Base-by-base conservation (phyloP, 768 basidiomycete genomes). In the Tephrocybe sp. region DNA sequence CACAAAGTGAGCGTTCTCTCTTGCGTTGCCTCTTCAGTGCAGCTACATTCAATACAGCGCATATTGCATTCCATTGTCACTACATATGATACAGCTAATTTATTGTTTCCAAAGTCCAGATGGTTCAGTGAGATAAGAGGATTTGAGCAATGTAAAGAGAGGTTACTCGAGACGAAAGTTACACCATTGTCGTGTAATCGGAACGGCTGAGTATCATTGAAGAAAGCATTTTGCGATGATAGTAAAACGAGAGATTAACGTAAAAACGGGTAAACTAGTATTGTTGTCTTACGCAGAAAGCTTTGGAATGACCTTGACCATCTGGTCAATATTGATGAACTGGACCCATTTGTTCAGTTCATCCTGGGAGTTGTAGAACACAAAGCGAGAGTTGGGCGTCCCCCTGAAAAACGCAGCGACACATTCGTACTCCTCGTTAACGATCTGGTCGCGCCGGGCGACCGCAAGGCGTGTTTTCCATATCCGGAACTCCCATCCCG, bases 401-500 rank as follows among this genome's bases (percentile, higher is more conserved):
- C 86, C 86, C 24, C 89, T 74, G 70, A 84, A 91, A 65, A 88
- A 89, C 2, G 88, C 89, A 38, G 79, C 80, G 4, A 83, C 86
- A 62, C 89, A 91, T 61, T 88, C 84, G 59, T 91, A 91, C 37
- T 74, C 67, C 65, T 91, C 87, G 54, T 83, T 76, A 34, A 81
- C 71, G 34, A 87, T 69, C 22, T 74, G 58, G 12, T 78, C 77
- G 27, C 73, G 67, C 7, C 84, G 76, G 11, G 80, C 79, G 2
- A 90, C 84, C 13, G 86, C 87, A 13, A 92, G 76, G 46, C 81
- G 79, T 12, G 86, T 80, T 49, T 77, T 78, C 77, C 87, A 93
- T 34, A 92, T 71, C 7, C 91, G 80, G 67, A 93, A 92, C 64
- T 93, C 91, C 91, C 91, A 93, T 0, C 91, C 91, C 16, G 76